Evolutionary conservation across 2,329 filamentous ascomycete genomes (phyloP), one percentile per base, ranked within the genome.

Genomic region (Gnomoniopsis sp.): DNA sequence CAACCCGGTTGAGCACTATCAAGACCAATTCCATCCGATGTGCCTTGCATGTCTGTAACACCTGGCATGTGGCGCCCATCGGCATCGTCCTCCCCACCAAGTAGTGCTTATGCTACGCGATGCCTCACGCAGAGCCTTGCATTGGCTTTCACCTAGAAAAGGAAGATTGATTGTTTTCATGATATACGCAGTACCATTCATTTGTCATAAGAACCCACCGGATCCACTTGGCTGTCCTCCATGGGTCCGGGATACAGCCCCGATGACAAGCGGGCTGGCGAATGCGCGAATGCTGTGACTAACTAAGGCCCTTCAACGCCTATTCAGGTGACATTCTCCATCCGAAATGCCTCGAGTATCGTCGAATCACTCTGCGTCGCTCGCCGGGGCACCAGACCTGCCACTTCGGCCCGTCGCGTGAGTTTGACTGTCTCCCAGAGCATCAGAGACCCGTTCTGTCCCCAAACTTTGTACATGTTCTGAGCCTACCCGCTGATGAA

Each of bases 391-490:
- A 11, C 41, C 52, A 19, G 59, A 62, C 17, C 15, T 22, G 6
- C 8, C 48, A 14, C 26, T 62, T 22, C 49, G 60, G 49, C 60
- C 60, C 6, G 57, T 62, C 17, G 60, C 60, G 60, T 62, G 41
- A 57, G 60, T 62, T 7, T 44, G 26, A 30, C 26, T 30, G 26
- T 8, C 26, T 30, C 26, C 26, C 26, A 8, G 26, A 30, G 4
- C 26, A 30, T 4, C 26, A 30, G 26, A 30, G 4, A 8, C 26
- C 26, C 8, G 4, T 30, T 30, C 26, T 30, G 26, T 30, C 4
- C 26, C 8, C 8, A 30, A 4, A 30, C 8, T 4, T 8, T 30
- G 26, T 30, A 30, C 4, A 30, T 8, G 26, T 30, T n/a, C 12
- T 23, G 15, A 17, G 22, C 34, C 36, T 3, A 7, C 12, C 50